A percentile compares a stretch with the other conserved stretches of the same genome.
Conservation (phyloP, 768 basidiomycete species). For the Boletus pseudopeckii region DNA sequence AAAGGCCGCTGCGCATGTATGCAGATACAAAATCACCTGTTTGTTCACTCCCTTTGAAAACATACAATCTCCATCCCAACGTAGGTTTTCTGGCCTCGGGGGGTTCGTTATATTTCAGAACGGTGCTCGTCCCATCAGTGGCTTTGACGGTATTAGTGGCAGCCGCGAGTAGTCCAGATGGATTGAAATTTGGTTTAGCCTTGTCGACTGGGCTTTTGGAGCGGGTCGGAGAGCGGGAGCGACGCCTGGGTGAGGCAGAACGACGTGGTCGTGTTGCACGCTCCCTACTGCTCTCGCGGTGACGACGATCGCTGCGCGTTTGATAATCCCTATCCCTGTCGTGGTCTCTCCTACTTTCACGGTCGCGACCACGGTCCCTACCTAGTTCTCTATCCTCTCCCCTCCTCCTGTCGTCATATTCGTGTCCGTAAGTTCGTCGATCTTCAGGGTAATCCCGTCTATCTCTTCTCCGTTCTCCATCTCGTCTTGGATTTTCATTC, state of each 20-base stretch:
- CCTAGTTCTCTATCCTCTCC: constrained; percentile 11
- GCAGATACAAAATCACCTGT: constrained; percentile 57
- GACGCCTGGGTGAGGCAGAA: constrained; percentile 52
- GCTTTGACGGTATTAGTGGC: constrained; percentile 89
- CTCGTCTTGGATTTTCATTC: constrained; percentile 16
- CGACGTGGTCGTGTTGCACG: constrained; percentile 40
- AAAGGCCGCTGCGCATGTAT: background rate
- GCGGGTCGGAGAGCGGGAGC: constrained; percentile 40
- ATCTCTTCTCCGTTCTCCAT: constrained; percentile 22
- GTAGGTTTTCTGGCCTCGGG: constrained; percentile 94
- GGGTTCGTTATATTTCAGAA: constrained; percentile 97
- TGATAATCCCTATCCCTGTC: constrained; percentile 41
- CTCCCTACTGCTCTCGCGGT: constrained; percentile 26
- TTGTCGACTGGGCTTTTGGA: constrained; percentile 52
- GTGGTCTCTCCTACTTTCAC: constrained; percentile 14
- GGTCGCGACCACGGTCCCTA: constrained; percentile 9
- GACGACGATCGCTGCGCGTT: constrained; percentile 27
- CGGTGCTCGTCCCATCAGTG: constrained; percentile 69
- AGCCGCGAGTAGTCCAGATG: constrained; percentile 89
- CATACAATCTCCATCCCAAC: constrained; percentile 91
- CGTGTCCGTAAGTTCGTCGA: constrained; percentile 19
- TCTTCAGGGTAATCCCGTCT: constrained; percentile 15
- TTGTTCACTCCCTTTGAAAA: constrained; percentile 95
- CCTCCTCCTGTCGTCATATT: constrained; percentile 19
- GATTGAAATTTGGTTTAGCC: constrained; percentile 84